Evolutionary conservation across 75 land plant species (phyloP), one percentile per base, ranked within the genome.

Genomic region (Ceratopteris richardii): DNA sequence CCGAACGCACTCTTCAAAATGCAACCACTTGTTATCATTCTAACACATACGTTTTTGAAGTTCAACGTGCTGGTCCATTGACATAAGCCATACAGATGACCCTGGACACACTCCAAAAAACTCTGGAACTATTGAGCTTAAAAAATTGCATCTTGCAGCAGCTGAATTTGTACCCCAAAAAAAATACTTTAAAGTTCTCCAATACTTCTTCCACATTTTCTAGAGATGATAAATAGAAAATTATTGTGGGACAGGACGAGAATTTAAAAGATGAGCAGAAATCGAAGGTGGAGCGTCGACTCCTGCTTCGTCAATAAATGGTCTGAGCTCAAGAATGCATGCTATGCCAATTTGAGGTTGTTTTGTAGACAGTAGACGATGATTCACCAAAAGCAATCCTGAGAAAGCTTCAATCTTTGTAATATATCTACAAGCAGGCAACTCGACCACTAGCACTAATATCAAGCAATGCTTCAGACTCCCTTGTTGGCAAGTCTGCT

Each of bases 61-160:
- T 61, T 82, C 82, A 51, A 68, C 67, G 30, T 91, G 85, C 64
- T 94, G 96, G 0, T 90, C 97, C 53, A 79, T 61, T 25, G 78
- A 72, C 86, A 94, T 94, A 48, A 90, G 65, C 58, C 82, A 78
- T 52, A 72, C 65, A 28, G 91, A 76, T 37, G 88, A 44, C 98
- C 98, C 90, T 51, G 97, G 80, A 11, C 97, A 79, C 39, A 47
- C 28, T 54, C 54, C 69, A 62, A 85, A 93, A n/a, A 83, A 62
- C 96, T 90, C 97, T 36, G 71, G 81, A 62, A 90, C 98, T 66
- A 71, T 72, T 60, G 92, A 83, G 29, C 96, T 97, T 63, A 97
- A 97, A 57, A 94, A 94, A 42, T 82, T 80, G 72, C 65, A 83
- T 31, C 70, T 51, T 28, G 91, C 88, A 73, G 75, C 69, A 23